These are phyloP conservation scores for Colletotrichum tabaci DNA, from an alignment of 2,329 filamentous ascomycete genomes.

Conservation along the genomic window DNA sequence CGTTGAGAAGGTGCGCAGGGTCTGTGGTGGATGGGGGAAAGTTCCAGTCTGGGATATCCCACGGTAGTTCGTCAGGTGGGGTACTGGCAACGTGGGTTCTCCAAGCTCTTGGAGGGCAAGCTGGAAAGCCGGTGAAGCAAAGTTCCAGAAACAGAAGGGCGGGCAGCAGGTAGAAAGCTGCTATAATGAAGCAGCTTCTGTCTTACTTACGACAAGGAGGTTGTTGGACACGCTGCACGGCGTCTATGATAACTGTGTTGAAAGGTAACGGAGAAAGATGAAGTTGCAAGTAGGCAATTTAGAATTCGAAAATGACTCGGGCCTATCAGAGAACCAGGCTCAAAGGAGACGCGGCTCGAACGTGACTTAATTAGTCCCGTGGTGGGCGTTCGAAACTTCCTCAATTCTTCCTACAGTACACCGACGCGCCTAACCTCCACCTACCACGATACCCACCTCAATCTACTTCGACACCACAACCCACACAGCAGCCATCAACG, in stretches of 20 bases:
- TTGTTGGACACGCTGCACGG: not conserved
- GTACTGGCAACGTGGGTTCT: slow-evolving; percentile 34
- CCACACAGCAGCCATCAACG: slow-evolving; percentile 16
- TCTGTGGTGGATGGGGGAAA: slow-evolving; percentile 22
- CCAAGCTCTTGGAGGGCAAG: slow-evolving; percentile 25
- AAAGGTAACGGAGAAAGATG: slow-evolving; percentile 5
- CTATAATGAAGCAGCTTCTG: not conserved
- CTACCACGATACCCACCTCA: slow-evolving; percentile 48
- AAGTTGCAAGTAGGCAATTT: slow-evolving; percentile 32
- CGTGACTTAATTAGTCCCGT: slow-evolving; percentile 40
- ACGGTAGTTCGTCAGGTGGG: slow-evolving; percentile 31
- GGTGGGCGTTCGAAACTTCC: slow-evolving; percentile 42
- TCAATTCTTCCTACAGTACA: slow-evolving; percentile 34
- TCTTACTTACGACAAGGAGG: not conserved
- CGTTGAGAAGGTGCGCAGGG: not conserved
- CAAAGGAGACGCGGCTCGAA: slow-evolving; percentile 43
- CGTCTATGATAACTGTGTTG: slow-evolving; percentile 7
- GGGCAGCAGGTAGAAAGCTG: not conserved
- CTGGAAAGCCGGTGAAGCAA: slow-evolving; percentile 10
- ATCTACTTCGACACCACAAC: slow-evolving; percentile 11
- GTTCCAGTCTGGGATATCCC: slow-evolving; percentile 30
- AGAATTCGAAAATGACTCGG: slow-evolving; percentile 43
- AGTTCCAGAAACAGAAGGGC: slow-evolving; percentile 3
- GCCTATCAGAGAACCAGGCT: slow-evolving; percentile 42
- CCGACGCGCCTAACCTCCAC: slow-evolving; percentile 44